Evolutionary conservation across 345 rosid species (phyloP).

Genomic region (Brassica rapa): DNA sequence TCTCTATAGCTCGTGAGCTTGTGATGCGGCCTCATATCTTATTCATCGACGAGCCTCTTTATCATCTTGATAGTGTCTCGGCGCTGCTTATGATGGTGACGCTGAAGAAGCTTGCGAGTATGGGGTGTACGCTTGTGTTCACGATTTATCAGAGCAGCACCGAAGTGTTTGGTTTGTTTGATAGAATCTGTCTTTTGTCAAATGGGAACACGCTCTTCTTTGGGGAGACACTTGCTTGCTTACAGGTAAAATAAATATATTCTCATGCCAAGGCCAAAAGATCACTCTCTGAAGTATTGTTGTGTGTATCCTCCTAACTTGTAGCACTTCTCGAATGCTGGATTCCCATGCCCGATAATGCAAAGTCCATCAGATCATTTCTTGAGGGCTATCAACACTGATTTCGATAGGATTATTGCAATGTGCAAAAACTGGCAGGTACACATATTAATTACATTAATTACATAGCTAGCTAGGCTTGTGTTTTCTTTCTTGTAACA

Average conservation of each 20-base stretch:
- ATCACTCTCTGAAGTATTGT: neutral
- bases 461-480: neutral
- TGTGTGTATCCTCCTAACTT: neutral
- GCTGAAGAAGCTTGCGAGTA: conserved; percentile 91
- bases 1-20: conserved; percentile 95
- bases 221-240: conserved; percentile 96
- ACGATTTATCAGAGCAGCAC: conserved; percentile 95
- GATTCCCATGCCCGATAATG: conserved; percentile 99
- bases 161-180: conserved; percentile 99
- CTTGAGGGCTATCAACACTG: conserved; percentile 95
- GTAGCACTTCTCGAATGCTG: conserved; percentile 99
- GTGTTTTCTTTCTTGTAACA: conserved; percentile 8
- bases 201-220: conserved; percentile 96
- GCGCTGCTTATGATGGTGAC: conserved; percentile 99
- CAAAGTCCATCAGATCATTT: conserved; percentile 99
- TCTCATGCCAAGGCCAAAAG: neutral
- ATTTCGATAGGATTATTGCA: conserved; percentile 95
- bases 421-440: conserved; percentile 99
- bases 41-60: conserved; percentile 69
- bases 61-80: conserved; percentile 98
- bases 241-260: conserved; percentile 59
- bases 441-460: neutral
- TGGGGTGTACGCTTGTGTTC: conserved; percentile 92
- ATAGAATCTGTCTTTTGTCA: conserved; percentile 93
- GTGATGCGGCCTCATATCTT: conserved; percentile 44